Conservation (phyloP, 371 early-diverging fungal species). For the Syncephalastrum racemosum region DNA sequence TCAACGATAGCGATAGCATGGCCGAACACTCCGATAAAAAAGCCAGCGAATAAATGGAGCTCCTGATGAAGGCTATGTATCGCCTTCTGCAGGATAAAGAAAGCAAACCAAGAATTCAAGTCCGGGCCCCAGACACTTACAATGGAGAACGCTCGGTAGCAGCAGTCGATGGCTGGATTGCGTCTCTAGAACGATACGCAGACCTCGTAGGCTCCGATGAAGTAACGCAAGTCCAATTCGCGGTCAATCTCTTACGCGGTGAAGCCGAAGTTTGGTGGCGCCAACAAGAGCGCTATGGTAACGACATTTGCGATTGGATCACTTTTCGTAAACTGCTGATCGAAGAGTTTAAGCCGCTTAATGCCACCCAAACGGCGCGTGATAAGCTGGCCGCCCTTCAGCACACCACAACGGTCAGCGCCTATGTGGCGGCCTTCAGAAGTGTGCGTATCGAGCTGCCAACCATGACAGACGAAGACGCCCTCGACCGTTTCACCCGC, state of each 20-base stretch:
- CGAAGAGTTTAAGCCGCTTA: slow-evolving; percentile 7
- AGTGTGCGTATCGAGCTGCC: background rate
- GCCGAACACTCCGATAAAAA: too few relatives aligned
- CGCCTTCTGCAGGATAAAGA: too few relatives aligned
- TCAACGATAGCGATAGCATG: too few relatives aligned
- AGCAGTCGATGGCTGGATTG: too few relatives aligned
- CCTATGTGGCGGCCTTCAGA: background rate
- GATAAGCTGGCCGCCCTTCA: slow-evolving; percentile 2
- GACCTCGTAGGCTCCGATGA: too few relatives aligned
- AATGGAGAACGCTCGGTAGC: slow-evolving; percentile 5
- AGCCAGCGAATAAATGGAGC: too few relatives aligned
- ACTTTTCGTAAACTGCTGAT: slow-evolving; percentile 1
- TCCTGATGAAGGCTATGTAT: too few relatives aligned
- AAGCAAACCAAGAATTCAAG: too few relatives aligned
- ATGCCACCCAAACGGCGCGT: slow-evolving; percentile 2
- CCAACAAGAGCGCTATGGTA: background rate
- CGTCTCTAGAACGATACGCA: too few relatives aligned
- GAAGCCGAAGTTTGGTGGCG: too few relatives aligned
- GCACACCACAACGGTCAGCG: background rate
- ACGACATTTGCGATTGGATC: background rate
- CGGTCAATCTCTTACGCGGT: too few relatives aligned
- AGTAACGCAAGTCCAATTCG: too few relatives aligned
- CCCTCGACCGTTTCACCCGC: slow-evolving; percentile 8
- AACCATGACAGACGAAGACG: slow-evolving; percentile 14
- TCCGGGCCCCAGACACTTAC: slow-evolving; percentile 8